These are phyloP conservation scores for Pterocarpus santalinus DNA, from an alignment of 306 rosid species.

Conservation along the genomic window DNA sequence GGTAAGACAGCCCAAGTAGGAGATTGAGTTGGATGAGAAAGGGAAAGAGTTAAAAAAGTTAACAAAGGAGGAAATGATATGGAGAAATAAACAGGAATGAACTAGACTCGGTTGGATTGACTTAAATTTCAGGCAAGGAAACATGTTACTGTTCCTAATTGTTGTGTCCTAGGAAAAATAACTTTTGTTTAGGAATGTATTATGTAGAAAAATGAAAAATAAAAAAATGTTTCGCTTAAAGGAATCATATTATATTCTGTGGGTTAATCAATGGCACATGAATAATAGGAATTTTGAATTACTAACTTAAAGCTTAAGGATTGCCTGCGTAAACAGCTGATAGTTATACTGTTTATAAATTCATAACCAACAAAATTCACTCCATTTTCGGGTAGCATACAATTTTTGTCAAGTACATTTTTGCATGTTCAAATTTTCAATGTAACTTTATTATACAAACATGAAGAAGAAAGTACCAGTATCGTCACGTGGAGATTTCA, in stretches of 20 bases:
- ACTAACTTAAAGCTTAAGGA: conserved; percentile 1
- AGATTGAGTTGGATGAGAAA: no score
- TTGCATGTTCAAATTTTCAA: not conserved
- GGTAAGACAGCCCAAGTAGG: no score
- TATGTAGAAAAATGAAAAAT: no score
- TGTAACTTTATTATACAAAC: conserved; percentile 16
- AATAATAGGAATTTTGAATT: not conserved
- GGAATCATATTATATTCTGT: no score
- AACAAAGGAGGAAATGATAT: no score
- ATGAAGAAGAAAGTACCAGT: conserved; percentile 28
- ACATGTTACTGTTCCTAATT: no score
- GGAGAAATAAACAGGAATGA: no score
- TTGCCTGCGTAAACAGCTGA: not conserved
- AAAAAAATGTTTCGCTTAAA: no score
- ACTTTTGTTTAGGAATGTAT: not conserved
- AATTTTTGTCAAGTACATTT: not conserved
- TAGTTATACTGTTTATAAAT: not conserved
- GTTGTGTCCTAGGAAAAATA: not conserved
- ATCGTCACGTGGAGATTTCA: conserved; percentile 14
- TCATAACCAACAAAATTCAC: conserved; percentile 15
- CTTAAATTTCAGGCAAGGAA: no score
- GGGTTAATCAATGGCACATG: conserved; percentile 22
- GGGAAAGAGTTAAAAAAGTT: no score
- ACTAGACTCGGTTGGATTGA: no score
- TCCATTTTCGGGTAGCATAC: not conserved